phyloP scores from a whole-genome alignment of 495 filamentous ascomycete genomes.

The Staphylotrichum tortipilum region DNA sequence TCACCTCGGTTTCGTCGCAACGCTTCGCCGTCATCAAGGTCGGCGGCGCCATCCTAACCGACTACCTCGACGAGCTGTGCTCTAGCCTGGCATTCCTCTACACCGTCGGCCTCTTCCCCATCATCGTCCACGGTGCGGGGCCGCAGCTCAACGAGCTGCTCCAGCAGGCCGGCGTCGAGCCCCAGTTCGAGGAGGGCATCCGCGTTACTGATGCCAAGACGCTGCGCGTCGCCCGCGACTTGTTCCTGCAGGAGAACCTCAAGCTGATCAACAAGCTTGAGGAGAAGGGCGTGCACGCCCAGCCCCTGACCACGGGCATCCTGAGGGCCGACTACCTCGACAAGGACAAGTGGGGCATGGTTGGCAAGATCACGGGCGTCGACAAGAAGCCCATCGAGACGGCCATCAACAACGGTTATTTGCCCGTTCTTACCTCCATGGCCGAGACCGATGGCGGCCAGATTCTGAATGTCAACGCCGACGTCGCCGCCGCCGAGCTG shows the following conservation, averaged over 20 bases:
- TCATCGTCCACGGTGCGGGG: constrained; percentile 93
- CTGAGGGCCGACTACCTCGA: constrained; percentile 93
- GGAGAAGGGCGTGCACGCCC: constrained; percentile 80
- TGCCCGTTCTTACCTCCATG: constrained; percentile 95
- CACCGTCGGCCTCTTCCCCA: constrained; percentile 89
- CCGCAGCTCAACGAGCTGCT: constrained; percentile 94
- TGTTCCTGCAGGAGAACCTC: constrained; percentile 94
- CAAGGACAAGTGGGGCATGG: constrained; percentile 87
- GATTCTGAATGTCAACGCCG: constrained; percentile 95
- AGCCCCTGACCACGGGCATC: constrained; percentile 87
- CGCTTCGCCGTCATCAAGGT: constrained; percentile 99
- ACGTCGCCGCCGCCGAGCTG: constrained; percentile 90
- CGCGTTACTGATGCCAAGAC: constrained; percentile 95
- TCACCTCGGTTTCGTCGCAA: constrained; percentile 93
- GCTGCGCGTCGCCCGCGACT: constrained; percentile 74
- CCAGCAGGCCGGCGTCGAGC: constrained; percentile 85
- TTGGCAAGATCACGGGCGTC: constrained; percentile 91
- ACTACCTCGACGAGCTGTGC: constrained; percentile 83
- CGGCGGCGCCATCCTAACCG: constrained; percentile 92
- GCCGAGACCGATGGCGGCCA: constrained; percentile 90
- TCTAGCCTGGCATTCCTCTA: constrained; percentile 85
- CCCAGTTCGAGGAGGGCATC: constrained; percentile 94
- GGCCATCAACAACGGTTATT: constrained; percentile 82
- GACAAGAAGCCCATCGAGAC: constrained; percentile 87
- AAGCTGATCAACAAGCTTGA: constrained; percentile 90